A percentile compares a stretch with the other conserved stretches of the same genome.
These are phyloP conservation scores for Aureobasidium sp. DNA, from an alignment of 2,329 filamentous ascomycete species.

Conservation along the genomic window DNA sequence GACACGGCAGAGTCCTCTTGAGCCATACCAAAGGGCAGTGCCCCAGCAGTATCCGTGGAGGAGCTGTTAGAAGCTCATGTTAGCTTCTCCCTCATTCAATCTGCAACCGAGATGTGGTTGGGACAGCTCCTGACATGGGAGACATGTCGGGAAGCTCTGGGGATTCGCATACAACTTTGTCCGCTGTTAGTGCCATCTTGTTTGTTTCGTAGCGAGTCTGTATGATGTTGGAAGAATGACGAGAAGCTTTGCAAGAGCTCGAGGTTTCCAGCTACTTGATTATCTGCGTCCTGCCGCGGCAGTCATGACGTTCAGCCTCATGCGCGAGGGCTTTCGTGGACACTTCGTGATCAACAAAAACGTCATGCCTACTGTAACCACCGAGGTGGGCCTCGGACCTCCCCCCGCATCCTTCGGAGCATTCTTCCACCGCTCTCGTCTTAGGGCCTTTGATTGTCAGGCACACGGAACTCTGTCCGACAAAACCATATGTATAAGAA, in stretches of 20 bases:
- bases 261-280: background rate
- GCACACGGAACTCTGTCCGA: background rate
- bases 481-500: background rate
- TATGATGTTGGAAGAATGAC: background rate
- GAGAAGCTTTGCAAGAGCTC: background rate
- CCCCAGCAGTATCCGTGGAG: conserved; percentile 27
- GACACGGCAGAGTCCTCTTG: conserved; percentile 27
- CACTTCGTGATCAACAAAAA: background rate
- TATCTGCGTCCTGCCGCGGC: background rate
- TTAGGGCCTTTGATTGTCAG: background rate
- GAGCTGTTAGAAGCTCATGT: conserved; percentile 17
- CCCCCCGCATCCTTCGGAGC: background rate
- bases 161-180: background rate
- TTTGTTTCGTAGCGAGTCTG: background rate
- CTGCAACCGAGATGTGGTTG: background rate
- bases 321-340: background rate
- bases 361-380: background rate
- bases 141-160: background rate
- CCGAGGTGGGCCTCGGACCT: background rate
- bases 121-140: background rate
- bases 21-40: conserved; percentile 32
- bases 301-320: background rate
- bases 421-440: background rate
- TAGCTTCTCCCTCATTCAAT: background rate
- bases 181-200: conserved; percentile 2